Evolutionary conservation across 306 rosid genomes (phyloP).

Genomic region (Begonia peltatifolia): DNA sequence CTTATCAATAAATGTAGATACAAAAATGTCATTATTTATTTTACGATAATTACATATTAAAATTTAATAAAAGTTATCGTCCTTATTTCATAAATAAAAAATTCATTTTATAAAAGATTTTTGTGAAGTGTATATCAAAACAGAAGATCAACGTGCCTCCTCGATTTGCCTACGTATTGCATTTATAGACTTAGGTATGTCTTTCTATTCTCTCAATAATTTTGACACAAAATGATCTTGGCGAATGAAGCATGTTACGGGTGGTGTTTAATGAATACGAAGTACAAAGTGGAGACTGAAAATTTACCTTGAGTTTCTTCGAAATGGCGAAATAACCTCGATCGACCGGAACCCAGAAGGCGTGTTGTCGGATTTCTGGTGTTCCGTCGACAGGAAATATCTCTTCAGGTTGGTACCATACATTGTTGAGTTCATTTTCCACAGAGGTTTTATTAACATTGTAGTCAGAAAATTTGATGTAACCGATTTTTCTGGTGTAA

Average conservation of each 20-base stretch:
- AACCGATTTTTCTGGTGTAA: slow-evolving; percentile 35
- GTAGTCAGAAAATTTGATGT: slow-evolving; percentile 32
- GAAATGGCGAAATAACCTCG: slow-evolving; percentile 24
- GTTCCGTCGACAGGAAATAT: slow-evolving; percentile 38
- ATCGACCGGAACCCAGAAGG: slow-evolving; percentile 56
- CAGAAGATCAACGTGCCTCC: no score
- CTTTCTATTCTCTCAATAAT: no score
- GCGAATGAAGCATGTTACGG: background rate
- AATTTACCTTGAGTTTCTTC: slow-evolving; percentile 33
- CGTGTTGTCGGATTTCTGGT: slow-evolving; percentile 47
- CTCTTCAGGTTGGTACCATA: slow-evolving; percentile 74
- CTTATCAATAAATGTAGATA: no score
- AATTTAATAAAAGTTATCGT: no score
- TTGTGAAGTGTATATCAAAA: no score
- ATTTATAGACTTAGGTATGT: no score
- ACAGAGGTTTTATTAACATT: slow-evolving; percentile 13
- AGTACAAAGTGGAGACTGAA: background rate
- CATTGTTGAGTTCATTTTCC: slow-evolving; percentile 38
- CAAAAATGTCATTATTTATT: no score
- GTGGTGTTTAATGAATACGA: background rate
- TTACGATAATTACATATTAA: no score
- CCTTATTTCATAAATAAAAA: no score
- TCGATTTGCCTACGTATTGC: no score
- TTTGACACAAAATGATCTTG: no score
- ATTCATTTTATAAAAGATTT: no score